These are phyloP conservation scores for Jatropha curcas DNA, from an alignment of 345 rosid species.

Conservation along the genomic window DNA sequence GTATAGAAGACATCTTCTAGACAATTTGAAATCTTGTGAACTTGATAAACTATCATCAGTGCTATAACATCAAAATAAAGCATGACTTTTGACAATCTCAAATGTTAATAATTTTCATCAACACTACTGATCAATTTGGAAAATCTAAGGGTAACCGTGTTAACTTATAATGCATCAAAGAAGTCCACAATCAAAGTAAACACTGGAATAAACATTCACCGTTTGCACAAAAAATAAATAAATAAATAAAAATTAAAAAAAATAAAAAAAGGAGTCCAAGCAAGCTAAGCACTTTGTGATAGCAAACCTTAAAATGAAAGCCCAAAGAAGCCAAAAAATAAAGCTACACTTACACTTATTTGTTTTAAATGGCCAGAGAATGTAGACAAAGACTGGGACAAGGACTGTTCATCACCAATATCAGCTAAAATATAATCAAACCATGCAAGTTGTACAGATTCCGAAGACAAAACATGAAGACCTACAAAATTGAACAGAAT, in stretches of 20 bases:
- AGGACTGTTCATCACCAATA: constrained; percentile 93
- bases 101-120: background rate
- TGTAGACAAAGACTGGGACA: constrained; percentile 88
- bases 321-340: constrained; percentile 6
- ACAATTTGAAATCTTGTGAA: background rate
- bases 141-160: background rate
- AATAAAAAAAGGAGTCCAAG: background rate
- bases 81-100: background rate
- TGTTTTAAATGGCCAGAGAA: constrained; percentile 94
- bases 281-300: background rate
- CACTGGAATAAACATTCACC: constrained; percentile 6
- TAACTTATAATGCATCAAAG: background rate
- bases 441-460: constrained; percentile 88
- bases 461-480: constrained; percentile 77
- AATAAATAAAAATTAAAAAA: background rate
- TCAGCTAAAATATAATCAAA: constrained; percentile 90
- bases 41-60: background rate
- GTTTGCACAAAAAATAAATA: background rate
- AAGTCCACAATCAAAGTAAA: background rate
- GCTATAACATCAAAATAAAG: background rate
- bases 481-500: constrained; percentile 48
- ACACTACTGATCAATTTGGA: constrained; percentile 1
- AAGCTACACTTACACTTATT: constrained; percentile 60
- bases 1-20: constrained; percentile 14
- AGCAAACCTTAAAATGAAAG: too few relatives aligned